phyloP scores from a whole-genome alignment of 306 rosid species.

The Pterocarpus macrocarpus region DNA sequence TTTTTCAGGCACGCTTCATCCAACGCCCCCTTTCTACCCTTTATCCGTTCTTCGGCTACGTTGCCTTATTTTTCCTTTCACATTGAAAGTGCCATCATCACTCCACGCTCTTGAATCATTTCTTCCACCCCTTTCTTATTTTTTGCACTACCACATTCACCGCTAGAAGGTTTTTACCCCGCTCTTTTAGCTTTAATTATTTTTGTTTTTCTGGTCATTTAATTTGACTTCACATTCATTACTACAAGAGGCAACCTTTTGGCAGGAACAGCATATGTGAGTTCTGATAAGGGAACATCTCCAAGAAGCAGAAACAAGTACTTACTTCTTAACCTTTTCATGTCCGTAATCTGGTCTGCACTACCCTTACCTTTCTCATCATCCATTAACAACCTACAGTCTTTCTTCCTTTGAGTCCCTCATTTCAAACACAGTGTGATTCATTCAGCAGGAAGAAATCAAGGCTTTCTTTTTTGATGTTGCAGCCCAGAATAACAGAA shows the following conservation, averaged over 20 bases:
- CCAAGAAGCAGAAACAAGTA: conserved; percentile 49
- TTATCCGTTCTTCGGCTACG: conserved; percentile 29
- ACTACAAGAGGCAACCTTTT: conserved; percentile 48
- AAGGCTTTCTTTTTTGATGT: conserved; percentile 46
- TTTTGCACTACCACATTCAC: conserved; percentile 43
- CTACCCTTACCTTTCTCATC: conserved; percentile 48
- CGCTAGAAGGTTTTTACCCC: conserved; percentile 25
- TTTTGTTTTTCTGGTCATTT: conserved; percentile 17
- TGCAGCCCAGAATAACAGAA: conserved; percentile 31
- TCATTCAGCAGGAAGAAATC: conserved; percentile 17
- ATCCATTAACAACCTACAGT: too few relatives aligned
- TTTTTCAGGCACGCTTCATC: conserved; percentile 71
- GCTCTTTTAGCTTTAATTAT: conserved; percentile 27
- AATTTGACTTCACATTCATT: conserved; percentile 42
- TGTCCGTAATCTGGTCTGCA: conserved; percentile 49
- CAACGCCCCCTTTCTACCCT: conserved; percentile 25
- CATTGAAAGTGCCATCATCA: conserved; percentile 66
- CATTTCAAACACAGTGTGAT: background rate
- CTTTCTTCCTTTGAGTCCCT: conserved; percentile 41
- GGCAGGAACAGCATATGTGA: conserved; percentile 44
- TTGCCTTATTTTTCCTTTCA: conserved; percentile 52
- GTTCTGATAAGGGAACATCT: conserved; percentile 50
- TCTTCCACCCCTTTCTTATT: conserved; percentile 53
- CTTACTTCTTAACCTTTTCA: conserved; percentile 47
- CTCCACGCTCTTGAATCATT: conserved; percentile 85